A percentile compares a stretch with the other conserved stretches of the same genome.
Evolutionary conservation across 805 yeast genomes (phyloP).

Genomic region (Pichia exigua): DNA sequence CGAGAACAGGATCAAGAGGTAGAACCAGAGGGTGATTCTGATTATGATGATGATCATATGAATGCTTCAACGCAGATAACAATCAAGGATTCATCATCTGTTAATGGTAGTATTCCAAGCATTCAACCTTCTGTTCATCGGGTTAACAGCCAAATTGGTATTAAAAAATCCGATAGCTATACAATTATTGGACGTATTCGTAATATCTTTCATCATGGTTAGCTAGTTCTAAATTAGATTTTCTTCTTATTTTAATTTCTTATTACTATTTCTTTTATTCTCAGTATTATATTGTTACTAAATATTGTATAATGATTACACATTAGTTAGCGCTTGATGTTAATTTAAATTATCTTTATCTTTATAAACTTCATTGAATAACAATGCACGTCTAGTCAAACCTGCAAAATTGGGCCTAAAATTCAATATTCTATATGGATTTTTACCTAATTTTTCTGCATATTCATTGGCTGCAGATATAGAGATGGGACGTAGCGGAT

Average conservation of each 20-base stretch:
- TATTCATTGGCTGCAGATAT: not conserved
- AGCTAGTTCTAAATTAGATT: not conserved
- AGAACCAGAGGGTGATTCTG: conserved; percentile 3
- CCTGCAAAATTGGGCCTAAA: not conserved
- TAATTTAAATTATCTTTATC: not conserved
- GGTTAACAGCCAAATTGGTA: not conserved
- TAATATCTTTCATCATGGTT: conserved; percentile 1
- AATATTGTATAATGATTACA: not conserved
- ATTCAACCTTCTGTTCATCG: not conserved
- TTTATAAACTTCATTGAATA: not conserved
- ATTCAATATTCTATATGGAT: not conserved
- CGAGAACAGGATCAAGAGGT: conserved; percentile 3
- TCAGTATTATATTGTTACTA: not conserved
- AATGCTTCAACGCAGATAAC: conserved; percentile 24
- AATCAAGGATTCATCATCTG: conserved; percentile 19
- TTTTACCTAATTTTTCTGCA: not conserved
- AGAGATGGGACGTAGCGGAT: not conserved
- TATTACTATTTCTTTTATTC: not conserved
- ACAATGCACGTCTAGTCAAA: not conserved
- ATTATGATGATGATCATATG: conserved; percentile 1
- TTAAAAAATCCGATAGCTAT: not conserved
- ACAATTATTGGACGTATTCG: not conserved
- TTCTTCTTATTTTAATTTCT: not conserved
- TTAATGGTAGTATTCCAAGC: conserved; percentile 5
- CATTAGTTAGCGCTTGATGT: not conserved